Evolutionary conservation across 768 basidiomycete genomes (phyloP), one percentile per base, ranked within the genome.

Genomic region (Porpolomopsis calyptriformis): DNA sequence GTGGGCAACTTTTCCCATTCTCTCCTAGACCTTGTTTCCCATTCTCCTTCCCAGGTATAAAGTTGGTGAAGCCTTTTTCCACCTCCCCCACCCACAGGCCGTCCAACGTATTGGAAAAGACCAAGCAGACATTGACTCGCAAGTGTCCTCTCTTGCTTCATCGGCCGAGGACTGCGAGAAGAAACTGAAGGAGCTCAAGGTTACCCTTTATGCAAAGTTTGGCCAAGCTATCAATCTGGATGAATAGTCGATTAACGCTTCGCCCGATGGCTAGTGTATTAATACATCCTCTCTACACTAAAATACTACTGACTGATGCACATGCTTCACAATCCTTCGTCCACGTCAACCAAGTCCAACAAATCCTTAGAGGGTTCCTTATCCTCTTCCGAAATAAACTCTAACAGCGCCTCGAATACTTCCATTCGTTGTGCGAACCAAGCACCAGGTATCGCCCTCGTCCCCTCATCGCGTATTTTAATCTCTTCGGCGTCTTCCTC

Each of bases 141-240:
- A 78, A 54, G 71, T 90, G 25, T 64, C 70, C 1, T 60, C 59
- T 10, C 59, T 86, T 0, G 60, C 74, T 6, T 58, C 58, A 7
- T 68, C 71, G 27, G 76, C 77, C 14, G 77, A 80, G 43, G 72
- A 79, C 16, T 85, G 81, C 58, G 82, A 87, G 54, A 69, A 62
- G 25, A 68, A 78, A 55, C 89, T 91, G 87, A 83, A 85, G 57
- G 75, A 75, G 43, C 76, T 91, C 36, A 92, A 92, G 60, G 73
- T 84, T 34, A 58, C 69, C 0, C 59, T 92, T 45, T 96, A 96
- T 57, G 87, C 86, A 22, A 93, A 92, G 64, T 97, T 97, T 59
- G 92, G 92, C 16, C 78, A 74, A 34, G 85, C 91, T 31, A 94
- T 94, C 64, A 96, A 96, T 62, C 75, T 96, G 38, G 91, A 94